Evolutionary conservation across 768 basidiomycete genomes (phyloP).

Genomic region (Tulasnella sp.): DNA sequence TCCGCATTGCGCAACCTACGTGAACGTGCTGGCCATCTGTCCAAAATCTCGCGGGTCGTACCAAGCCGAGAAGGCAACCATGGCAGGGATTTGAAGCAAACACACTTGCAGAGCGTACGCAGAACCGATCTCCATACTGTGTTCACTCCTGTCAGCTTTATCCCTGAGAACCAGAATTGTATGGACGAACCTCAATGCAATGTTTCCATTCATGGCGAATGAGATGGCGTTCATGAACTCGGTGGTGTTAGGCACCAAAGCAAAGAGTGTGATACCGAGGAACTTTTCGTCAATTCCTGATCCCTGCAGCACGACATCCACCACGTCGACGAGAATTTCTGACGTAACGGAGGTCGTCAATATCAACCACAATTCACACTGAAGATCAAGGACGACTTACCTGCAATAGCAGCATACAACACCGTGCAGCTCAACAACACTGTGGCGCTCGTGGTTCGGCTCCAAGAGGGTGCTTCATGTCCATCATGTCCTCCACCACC

Average conservation of each 20-base stretch:
- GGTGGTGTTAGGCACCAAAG: conserved; percentile 96
- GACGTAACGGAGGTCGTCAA: conserved; percentile 7
- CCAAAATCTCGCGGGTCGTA: conserved; percentile 86
- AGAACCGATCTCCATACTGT: conserved; percentile 98
- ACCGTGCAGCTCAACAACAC: conserved; percentile 87
- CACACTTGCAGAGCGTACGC: conserved; percentile 99
- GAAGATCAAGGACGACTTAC: conserved; percentile 47
- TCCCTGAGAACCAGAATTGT: neutral
- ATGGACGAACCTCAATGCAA: conserved; percentile 72
- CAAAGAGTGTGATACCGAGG: conserved; percentile 92
- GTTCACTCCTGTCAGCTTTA: neutral
- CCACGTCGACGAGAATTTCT: conserved; percentile 94
- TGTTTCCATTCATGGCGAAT: conserved; percentile 94
- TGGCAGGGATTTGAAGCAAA: conserved; percentile 93
- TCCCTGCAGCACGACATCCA: conserved; percentile 85
- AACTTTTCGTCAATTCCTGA: conserved; percentile 97
- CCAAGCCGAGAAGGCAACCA: conserved; percentile 98
- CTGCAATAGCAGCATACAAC: conserved; percentile 92
- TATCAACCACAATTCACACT: neutral
- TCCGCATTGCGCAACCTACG: conserved; percentile 55
- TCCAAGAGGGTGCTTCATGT: conserved; percentile 97
- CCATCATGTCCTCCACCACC: conserved; percentile 61
- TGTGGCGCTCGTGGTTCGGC: conserved; percentile 79
- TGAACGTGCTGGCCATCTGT: conserved; percentile 83
- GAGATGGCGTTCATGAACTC: conserved; percentile 99